A percentile compares a stretch with the other conserved stretches of the same genome.
phyloP scores from a whole-genome alignment of 345 rosid genomes.

The Populus simonii region DNA sequence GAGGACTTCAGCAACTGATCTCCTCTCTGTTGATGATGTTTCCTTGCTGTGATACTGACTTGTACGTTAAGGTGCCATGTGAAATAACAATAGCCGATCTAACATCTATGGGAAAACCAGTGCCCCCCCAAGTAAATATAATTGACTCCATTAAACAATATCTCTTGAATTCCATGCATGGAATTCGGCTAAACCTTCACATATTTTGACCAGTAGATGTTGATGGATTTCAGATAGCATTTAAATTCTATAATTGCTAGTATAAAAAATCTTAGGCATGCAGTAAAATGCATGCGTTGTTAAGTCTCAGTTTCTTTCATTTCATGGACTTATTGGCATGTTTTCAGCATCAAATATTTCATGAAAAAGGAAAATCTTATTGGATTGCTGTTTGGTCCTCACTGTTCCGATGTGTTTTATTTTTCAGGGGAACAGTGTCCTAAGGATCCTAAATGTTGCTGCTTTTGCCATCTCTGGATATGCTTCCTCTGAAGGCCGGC shows the following conservation, averaged over 20 bases:
- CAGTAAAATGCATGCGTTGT: not conserved
- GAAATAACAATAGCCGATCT: not conserved
- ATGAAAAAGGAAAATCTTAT: not conserved
- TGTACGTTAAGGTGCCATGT: not conserved
- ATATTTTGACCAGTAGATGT: not conserved
- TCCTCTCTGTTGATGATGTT: conserved; percentile 1
- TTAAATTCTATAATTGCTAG: not conserved
- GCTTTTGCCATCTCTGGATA: conserved; percentile 98
- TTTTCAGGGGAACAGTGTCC: conserved; percentile 70
- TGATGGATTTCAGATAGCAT: not conserved
- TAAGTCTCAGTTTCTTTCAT: not conserved
- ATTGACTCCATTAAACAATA: not conserved
- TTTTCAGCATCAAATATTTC: not conserved
- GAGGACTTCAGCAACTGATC: not conserved
- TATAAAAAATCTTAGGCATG: not conserved
- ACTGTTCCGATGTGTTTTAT: not conserved
- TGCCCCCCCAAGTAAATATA: not conserved
- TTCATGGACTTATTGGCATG: not conserved
- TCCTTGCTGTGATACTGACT: not conserved
- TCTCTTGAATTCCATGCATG: not conserved
- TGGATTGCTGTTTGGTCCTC: conserved; percentile 1
- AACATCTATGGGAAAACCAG: not conserved
- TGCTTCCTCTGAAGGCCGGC: conserved; percentile 90
- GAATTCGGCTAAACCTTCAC: not conserved
- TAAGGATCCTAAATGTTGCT: conserved; percentile 78